These are phyloP conservation scores for Rhodotorula babjevae DNA, from an alignment of 768 basidiomycete genomes.

Conservation along the genomic window DNA sequence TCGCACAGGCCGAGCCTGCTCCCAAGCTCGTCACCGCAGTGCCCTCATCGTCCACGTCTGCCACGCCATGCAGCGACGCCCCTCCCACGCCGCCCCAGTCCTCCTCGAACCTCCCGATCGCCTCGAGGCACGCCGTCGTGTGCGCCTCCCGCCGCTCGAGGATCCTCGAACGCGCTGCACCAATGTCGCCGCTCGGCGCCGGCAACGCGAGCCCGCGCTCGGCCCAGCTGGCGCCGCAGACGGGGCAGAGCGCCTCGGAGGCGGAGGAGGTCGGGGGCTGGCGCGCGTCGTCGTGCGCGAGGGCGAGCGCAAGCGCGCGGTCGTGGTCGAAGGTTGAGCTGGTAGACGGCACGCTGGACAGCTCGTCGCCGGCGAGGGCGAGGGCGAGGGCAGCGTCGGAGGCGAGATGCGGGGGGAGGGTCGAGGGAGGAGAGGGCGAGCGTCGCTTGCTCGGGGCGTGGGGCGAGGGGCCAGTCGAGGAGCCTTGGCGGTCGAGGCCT, in stretches of 20 bases:
- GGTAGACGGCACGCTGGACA: not conserved
- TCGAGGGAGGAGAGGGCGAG: not conserved
- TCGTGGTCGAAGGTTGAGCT: not conserved
- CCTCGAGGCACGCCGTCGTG: no score
- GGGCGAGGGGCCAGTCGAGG: not conserved
- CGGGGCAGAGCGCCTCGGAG: not conserved
- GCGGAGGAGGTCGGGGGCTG: not conserved
- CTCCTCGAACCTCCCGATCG: not conserved
- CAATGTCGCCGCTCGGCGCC: not conserved
- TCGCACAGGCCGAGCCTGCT: not conserved
- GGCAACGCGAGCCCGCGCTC: not conserved
- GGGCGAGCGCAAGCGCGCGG: not conserved
- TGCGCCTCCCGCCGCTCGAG: not conserved
- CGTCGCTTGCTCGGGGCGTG: not conserved
- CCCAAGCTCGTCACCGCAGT: not conserved
- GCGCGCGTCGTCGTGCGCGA: not conserved
- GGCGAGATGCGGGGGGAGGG: not conserved
- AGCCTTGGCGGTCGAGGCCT: slow-evolving; percentile 20
- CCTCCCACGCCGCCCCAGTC: no score
- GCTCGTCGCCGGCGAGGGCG: not conserved
- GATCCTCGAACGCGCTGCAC: not conserved
- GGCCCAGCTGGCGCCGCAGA: slow-evolving; percentile 12
- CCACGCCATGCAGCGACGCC: not conserved
- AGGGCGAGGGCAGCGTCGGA: not conserved
- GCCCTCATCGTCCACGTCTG: not conserved